Evolutionary conservation across 2,329 filamentous ascomycete species (phyloP).

Genomic region (Arthrinium phaeospermum): DNA sequence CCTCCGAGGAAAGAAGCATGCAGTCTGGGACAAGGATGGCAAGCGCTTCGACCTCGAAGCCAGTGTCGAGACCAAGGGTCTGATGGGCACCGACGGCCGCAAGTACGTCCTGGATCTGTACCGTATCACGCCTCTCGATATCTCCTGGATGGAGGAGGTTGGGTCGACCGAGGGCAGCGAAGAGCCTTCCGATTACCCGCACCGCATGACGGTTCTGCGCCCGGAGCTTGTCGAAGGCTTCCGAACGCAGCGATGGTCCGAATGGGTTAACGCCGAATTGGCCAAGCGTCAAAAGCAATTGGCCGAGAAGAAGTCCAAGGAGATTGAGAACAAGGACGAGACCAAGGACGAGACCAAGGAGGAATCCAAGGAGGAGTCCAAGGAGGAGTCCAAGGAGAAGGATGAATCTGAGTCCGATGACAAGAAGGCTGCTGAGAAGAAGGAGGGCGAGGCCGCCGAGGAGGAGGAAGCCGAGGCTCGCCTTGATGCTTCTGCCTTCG

Average conservation of each 20-base stretch:
- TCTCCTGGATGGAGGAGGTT: constrained; percentile 85
- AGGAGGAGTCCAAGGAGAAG: constrained; percentile 28
- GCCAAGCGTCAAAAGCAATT: constrained; percentile 46
- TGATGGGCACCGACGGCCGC: constrained; percentile 94
- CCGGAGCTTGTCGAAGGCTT: constrained; percentile 89
- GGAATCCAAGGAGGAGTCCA: constrained; percentile 35
- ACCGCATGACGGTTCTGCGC: constrained; percentile 93
- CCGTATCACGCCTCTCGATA: constrained; percentile 89
- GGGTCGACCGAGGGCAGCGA: constrained; percentile 51
- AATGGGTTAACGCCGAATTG: constrained; percentile 84
- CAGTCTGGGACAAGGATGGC: constrained; percentile 97
- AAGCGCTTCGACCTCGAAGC: constrained; percentile 90
- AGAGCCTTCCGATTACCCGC: constrained; percentile 72
- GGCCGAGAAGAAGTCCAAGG: constrained; percentile 38
- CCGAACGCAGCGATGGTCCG: constrained; percentile 83
- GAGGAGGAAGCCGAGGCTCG: constrained; percentile 62
- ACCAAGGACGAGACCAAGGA: constrained; percentile 22
- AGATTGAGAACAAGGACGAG: constrained; percentile 40
- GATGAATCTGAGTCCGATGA: constrained; percentile 39
- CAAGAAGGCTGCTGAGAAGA: constrained; percentile 40
- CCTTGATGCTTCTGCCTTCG: constrained; percentile 86
- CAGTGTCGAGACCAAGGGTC: constrained; percentile 95
- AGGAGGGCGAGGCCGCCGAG: constrained; percentile 46
- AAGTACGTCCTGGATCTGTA: constrained; percentile 99
- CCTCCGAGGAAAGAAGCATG: constrained; percentile 89